Base-by-base conservation (phyloP, 768 basidiomycete genomes). In the Polyporus arcularius region DNA sequence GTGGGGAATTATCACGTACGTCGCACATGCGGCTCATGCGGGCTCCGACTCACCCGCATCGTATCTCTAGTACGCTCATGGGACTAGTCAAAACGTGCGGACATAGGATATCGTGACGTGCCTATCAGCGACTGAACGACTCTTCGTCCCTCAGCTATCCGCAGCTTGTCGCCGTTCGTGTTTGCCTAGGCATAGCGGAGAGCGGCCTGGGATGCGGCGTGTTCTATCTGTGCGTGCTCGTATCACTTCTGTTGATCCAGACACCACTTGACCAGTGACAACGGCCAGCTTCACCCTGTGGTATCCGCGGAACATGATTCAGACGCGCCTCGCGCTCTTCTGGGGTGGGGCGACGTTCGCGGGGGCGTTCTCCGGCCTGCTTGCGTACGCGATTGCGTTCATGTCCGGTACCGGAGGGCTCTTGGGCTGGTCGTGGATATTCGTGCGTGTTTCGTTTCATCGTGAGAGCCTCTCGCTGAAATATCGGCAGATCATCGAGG, bases 181-280 rank as follows among this genome's bases (percentile, higher is more conserved):
- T 50, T 10, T 41, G 30, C 3, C 81, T 90, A 0, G 89, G 89
- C 2, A 67, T 87, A 2, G 81, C 86, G 0, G 89, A 91, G 72
- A 85, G 87, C 4, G 88, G 89, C 3, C 67, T 89, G 7, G 90
- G 86, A 1, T 35, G 35, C 68, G 88, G 88, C 28, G 85, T 90
- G 11, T 80, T 82, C 0, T 91, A 88, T 74, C 90, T 87, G 88
- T 88, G 57, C 47, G 62, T 52, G 4, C 32, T 35, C 41, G 53
- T 26, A 4, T 31, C 35, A 80, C 71, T 8, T 8, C 38, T 26
- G 3, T 35, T 8, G 35, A 6, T 35, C 3, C 35, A 1, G 8
- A 28, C 28, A 5, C 6, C 1, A 15, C 9, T 28, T 52, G 16
- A 8, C 21, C 12, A 9, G n/a, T n/a, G 16, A 12, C 30, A 42